Percentiles rank a stretch among this genome's conserved stretches.
Evolutionary conservation across 1,284 basidiomycete species (phyloP).

Genomic region (Moesziomyces globuligerus): DNA sequence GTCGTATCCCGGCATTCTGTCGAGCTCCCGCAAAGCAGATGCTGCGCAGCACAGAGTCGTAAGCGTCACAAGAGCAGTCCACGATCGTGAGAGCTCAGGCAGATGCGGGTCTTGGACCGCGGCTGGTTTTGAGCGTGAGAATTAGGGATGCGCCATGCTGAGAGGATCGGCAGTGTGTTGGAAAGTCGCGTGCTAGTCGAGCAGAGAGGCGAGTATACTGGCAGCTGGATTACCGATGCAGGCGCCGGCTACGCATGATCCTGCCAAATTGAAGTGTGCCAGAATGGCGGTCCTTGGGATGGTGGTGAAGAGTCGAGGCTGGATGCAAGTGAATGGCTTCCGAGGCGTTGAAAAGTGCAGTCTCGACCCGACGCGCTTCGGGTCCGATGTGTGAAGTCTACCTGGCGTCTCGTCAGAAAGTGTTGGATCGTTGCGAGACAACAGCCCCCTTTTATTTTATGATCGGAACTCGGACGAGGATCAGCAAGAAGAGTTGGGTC

Average conservation of each 20-base stretch:
- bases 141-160: not conserved
- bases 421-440: not conserved
- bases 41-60: too few relatives aligned
- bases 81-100: too few relatives aligned
- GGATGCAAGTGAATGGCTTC: not conserved
- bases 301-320: constrained; percentile 2
- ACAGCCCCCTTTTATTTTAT: not conserved
- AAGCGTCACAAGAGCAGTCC: too few relatives aligned
- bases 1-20: constrained; percentile 28
- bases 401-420: not conserved
- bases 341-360: constrained; percentile 11
- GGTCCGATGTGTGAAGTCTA: constrained; percentile 14
- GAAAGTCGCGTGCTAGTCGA: not conserved
- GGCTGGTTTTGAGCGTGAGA: not conserved
- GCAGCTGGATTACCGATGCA: not conserved
- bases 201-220: not conserved
- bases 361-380: constrained; percentile 19
- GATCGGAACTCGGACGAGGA: not conserved
- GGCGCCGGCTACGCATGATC: too few relatives aligned
- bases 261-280: not conserved
- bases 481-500: not conserved
- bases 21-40: not conserved
- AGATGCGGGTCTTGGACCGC: not conserved
- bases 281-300: not conserved
- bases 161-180: not conserved